Base-by-base conservation (phyloP, 208 protist species). In the Leishmania gerbilli region DNA sequence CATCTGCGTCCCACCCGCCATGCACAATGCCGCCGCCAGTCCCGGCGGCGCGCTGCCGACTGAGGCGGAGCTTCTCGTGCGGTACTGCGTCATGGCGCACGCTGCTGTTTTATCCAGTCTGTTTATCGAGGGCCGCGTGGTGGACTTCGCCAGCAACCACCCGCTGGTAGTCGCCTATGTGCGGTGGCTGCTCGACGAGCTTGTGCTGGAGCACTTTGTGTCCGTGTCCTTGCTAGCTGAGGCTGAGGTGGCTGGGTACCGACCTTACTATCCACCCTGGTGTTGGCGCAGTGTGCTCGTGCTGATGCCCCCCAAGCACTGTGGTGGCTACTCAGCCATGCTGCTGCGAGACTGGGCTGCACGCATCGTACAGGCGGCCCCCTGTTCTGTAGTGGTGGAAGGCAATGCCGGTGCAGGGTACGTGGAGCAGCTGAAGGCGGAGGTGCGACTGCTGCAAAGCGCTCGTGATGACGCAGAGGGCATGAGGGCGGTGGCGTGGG, bases 121-220 rank as follows among this genome's bases (percentile, higher is more conserved):
- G 31, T 96, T 91, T 83, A 82, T 95, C 24, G 91, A 96, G 77
- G 93, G 93, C 40, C 87, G 93, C 1, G 88, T 88, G 0, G 91
- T 90, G 34, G 79, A 78, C 47, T 90, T 96, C 53, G 86, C 84
- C 34, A 92, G 86, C 40, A 86, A 94, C 77, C 17, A 91, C 77
- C 34, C 74, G 0, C 2, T 87, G 1, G 81, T 96, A 9, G 45
- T 79, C 21, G 87, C 87, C 31, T 96, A 96, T 76, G 88, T 93
- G 27, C 71, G 45, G 31, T 95, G 88, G 81, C 72, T 94, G 72
- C 89, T 94, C 75, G 84, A 88, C 42, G 89, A 91, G 79, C 75
- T 92, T 15, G 79, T 93, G 31, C 40, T 47, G 6, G 83, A 81
- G 27, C 68, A 84, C 15, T 94, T 88, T 77, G 42, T 96, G 17